phyloP scores from a whole-genome alignment of 805 yeast genomes.

The Ogataea haglerorum region DNA sequence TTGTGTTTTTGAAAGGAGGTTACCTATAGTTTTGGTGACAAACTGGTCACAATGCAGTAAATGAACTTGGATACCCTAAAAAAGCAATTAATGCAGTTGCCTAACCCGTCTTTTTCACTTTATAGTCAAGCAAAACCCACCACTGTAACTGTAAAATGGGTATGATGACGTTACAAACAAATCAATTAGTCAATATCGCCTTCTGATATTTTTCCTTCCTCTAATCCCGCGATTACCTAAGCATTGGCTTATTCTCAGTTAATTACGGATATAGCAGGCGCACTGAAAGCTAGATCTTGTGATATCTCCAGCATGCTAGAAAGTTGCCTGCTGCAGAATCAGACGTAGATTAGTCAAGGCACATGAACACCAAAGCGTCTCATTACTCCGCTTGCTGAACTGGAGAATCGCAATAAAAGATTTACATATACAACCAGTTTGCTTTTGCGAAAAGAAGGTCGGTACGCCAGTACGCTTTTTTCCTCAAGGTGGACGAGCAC shows the following conservation, averaged over 20 bases:
- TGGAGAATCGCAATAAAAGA: too few relatives aligned
- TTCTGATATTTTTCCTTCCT: conserved; percentile 5
- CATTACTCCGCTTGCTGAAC: too few relatives aligned
- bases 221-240: conserved; percentile 1
- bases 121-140: not conserved
- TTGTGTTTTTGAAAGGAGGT: conserved; percentile 1
- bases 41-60: not conserved
- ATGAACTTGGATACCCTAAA: not conserved
- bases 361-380: too few relatives aligned
- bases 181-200: conserved; percentile 10
- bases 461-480: too few relatives aligned
- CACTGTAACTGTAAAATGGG: not conserved
- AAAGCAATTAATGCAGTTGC: not conserved
- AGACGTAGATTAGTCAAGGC: too few relatives aligned
- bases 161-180: conserved; percentile 3
- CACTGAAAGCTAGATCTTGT: too few relatives aligned
- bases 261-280: too few relatives aligned
- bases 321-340: too few relatives aligned
- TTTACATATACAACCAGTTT: too few relatives aligned
- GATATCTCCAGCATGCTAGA: too few relatives aligned
- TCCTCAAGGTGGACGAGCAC: too few relatives aligned
- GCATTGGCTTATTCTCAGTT: not conserved
- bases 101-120: not conserved
- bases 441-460: too few relatives aligned
- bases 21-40: not conserved